Evolutionary conservation across 129 eudicot species (phyloP), one percentile per base, ranked within the genome.

Genomic region (Flaveria robusta): DNA sequence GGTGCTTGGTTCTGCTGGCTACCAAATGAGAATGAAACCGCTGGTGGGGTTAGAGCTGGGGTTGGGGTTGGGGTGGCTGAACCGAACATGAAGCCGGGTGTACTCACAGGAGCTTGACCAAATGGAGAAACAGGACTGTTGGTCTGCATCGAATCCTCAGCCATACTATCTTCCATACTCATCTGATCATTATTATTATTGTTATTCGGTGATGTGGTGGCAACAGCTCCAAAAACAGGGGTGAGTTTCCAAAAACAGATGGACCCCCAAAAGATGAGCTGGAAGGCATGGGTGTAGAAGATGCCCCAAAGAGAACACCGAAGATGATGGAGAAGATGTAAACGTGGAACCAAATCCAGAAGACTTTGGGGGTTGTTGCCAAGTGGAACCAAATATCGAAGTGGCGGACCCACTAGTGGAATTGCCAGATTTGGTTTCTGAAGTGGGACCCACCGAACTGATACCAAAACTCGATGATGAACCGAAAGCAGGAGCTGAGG

Each of bases 141-240:
- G 46, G 87, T 69, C 54, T 91, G 96, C 86, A 88, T 81, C 16
- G 95, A 88, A 77, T 94, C 98, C 86, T 94, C 98, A 9, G 96
- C 98, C 98, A 94, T 94, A 81, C 87, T 88, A 75, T 94, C 97
- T 76, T 93, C 98, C 83, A 83, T 84, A 68, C 76, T 91, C 96
- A 88, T 88, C 56, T 85, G 97, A 84, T 88, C 87, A 67, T 77
- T 79, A 43, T 66, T 27, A 46, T 72, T 45, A 63, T 37, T 72
- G 24, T 85, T 86, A 46, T 81, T 71, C 7, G 86, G 76, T 66
- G 88, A 56, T 23, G 75, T 34, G 24, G 75, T 5, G 13, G 59
- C 5, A 6, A 27, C 68, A 19, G 81, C 70, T 69, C 82, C 79
- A 49, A 82, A 79, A 26, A 81, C 75, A 71, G 90, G 77, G 70